Conservation (phyloP, 805 yeast species). For the Teunomyces kruisii region DNA sequence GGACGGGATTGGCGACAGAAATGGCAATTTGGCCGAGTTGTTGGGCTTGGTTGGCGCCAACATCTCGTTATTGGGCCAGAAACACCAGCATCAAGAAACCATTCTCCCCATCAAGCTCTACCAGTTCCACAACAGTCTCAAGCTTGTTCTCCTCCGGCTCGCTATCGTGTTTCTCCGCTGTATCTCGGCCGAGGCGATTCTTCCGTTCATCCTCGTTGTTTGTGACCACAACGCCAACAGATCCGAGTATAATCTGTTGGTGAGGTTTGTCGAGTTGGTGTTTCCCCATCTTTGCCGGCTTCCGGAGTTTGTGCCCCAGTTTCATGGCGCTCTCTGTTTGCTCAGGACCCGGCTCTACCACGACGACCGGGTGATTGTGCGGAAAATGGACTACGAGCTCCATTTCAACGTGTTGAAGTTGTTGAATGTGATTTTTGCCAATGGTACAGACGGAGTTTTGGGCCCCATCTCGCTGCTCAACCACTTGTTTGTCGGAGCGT, state of each 20-base stretch:
- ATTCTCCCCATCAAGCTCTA: conserved; percentile 18
- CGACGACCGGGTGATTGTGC: conserved; percentile 1
- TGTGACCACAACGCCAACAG: conserved; percentile 31
- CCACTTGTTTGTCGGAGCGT: neutral
- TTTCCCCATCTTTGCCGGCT: conserved; percentile 9
- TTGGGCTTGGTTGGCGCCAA: neutral
- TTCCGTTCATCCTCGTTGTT: conserved; percentile 15
- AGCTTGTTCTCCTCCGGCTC: conserved; percentile 15
- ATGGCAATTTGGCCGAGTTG: neutral
- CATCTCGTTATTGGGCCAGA: neutral
- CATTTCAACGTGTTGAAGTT: conserved; percentile 18
- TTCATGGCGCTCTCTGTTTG: neutral
- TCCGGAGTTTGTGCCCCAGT: neutral
- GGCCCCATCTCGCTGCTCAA: conserved; percentile 1
- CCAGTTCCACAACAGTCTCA: conserved; percentile 17
- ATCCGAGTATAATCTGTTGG: conserved; percentile 12
- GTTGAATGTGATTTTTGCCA: conserved; percentile 10
- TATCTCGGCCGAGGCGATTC: neutral
- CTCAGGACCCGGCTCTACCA: conserved; percentile 10
- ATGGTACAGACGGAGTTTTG: neutral
- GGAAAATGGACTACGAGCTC: conserved; percentile 19
- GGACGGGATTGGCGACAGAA: neutral
- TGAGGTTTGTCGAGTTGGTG: conserved; percentile 16
- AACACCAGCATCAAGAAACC: neutral
- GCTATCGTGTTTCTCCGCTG: conserved; percentile 16